phyloP scores from a whole-genome alignment of 345 rosid species.

The Streptanthus diversifolius region DNA sequence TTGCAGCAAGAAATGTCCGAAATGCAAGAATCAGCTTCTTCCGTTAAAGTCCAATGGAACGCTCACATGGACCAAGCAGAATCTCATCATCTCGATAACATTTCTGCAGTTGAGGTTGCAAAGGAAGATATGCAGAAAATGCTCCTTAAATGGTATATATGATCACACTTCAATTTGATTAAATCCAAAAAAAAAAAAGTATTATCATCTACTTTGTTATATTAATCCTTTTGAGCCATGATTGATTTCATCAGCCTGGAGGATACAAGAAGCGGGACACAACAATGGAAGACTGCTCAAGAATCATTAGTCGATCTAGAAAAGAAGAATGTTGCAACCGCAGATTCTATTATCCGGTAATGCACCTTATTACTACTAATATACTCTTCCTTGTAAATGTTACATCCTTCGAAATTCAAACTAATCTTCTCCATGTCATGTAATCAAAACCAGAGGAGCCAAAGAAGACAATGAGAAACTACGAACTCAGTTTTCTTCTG shows the following conservation, averaged over 20 bases:
- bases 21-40: constrained; percentile 76
- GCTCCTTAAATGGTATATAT: constrained; percentile 77
- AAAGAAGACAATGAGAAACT: constrained; percentile 60
- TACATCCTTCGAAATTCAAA: neutral
- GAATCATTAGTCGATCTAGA: constrained; percentile 75
- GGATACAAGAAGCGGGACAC: constrained; percentile 57
- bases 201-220: neutral
- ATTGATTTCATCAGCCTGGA: constrained; percentile 42
- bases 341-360: constrained; percentile 80
- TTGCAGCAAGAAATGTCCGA: constrained; percentile 80
- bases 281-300: constrained; percentile 82
- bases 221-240: neutral
- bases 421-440: neutral
- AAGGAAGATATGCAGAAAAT: constrained; percentile 66
- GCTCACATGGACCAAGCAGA: constrained; percentile 71
- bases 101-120: constrained; percentile 66
- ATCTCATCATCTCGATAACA: constrained; percentile 61
- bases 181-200: no score
- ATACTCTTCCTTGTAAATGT: neutral
- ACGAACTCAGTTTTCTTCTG: constrained; percentile 55
- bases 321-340: constrained; percentile 62
- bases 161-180: no score
- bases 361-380: neutral
- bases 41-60: constrained; percentile 67
- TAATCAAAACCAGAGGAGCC: constrained; percentile 52